Conservation (phyloP, 495 filamentous ascomycete species). For the Aspergillus wentii region DNA sequence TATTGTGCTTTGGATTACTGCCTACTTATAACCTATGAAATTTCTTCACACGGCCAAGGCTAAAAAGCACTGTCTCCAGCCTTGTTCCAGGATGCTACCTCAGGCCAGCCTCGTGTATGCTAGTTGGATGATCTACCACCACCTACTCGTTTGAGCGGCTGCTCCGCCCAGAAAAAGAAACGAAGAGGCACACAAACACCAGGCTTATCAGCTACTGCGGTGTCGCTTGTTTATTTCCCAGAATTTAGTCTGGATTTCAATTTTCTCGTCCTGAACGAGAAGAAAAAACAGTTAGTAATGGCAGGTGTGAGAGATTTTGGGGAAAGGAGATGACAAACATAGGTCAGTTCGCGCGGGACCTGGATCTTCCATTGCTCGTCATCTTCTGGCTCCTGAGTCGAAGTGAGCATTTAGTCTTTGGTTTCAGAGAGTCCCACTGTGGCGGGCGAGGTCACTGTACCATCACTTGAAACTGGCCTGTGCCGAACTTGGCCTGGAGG, state of each 20-base stretch:
- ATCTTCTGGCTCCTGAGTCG: background rate
- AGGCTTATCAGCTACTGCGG: too few relatives aligned
- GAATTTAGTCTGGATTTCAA: background rate
- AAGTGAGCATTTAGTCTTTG: background rate
- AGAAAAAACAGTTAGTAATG: too few relatives aligned
- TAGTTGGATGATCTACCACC: too few relatives aligned
- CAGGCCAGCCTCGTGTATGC: too few relatives aligned
- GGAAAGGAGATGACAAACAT: background rate
- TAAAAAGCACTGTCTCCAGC: too few relatives aligned
- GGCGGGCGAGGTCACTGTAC: background rate
- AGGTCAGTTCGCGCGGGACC: background rate
- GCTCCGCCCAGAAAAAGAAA: background rate
- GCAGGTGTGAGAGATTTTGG: background rate
- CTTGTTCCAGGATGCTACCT: too few relatives aligned
- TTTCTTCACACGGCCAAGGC: too few relatives aligned
- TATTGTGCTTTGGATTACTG: background rate
- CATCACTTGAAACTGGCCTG: background rate
- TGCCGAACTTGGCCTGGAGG: background rate
- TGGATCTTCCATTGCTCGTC: background rate
- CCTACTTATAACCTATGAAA: too few relatives aligned
- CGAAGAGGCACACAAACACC: background rate
- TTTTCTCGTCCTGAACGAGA: conserved; percentile 2
- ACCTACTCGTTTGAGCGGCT: too few relatives aligned
- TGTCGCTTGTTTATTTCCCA: background rate
- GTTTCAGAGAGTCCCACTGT: background rate